Evolutionary conservation across 768 basidiomycete species (phyloP), one percentile per base, ranked within the genome.

Genomic region (Rhizopogon vinicolor): DNA sequence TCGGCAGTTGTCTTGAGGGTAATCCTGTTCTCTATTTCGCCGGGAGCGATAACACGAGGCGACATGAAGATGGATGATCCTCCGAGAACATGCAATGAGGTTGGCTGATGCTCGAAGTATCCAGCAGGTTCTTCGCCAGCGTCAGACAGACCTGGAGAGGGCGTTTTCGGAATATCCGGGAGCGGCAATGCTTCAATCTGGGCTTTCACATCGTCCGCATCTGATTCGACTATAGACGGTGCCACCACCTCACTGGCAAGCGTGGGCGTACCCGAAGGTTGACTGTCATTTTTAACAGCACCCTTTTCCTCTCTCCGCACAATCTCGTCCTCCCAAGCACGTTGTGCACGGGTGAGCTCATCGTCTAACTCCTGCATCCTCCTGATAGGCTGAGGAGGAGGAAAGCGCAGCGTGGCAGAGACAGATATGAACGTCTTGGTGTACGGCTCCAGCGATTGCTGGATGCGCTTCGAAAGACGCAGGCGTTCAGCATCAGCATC

Each of bases 351-450:
- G 35, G 78, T 73, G n/a, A 96, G 78, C 53, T 86, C 78, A 22
- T 86, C 81, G 62, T 98, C 94, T 6, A 98, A 75, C 61, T 91
- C 87, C 63, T 90, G 88, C 93, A 98, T 97, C 44, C 81, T 81
- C 3, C 81, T 76, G 41, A 99, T 82, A 7, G 94, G 89, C 65
- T 91, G 87, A 4, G 97, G 97, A 22, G 96, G 93, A 13, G 87
- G 91, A 67, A 97, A 97, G 5, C 92, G 84, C 45, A 98, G 75
- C 0, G 94, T 93, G 0, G 95, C 89, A 2, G 95, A 98, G 42
- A 93, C 91, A 2, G 97, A 98, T 31, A 98, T 89, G 64, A 93
- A 93, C 2, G 91, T 94, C 58, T 76, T 84, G 61, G 78, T 75
- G 67, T 97, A 99, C 2, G 91, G 89, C 41, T 89, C 82, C n/a